Evolutionary conservation across 2,329 filamentous ascomycete genomes (phyloP).

Genomic region (Beauveria pseudobassiana): DNA sequence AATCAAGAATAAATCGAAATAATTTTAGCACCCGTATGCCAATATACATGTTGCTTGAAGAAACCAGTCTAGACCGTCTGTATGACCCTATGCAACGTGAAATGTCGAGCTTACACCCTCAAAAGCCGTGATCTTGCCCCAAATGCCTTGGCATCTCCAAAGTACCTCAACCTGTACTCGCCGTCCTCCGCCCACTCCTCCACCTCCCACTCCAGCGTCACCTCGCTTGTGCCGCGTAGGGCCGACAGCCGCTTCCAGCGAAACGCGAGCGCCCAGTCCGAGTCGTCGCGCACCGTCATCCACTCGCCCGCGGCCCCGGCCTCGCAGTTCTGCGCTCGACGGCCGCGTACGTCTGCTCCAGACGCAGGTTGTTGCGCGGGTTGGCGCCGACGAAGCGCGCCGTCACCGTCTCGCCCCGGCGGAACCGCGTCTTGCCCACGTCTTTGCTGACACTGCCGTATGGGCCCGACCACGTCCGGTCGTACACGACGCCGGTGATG

Average conservation of each 20-base stretch:
- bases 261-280: constrained; percentile 76
- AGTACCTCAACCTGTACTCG: constrained; percentile 70
- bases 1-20: too few relatives aligned
- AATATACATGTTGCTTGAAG: too few relatives aligned
- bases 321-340: constrained; percentile 46
- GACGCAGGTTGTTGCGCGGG: constrained; percentile 74
- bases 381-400: constrained; percentile 79
- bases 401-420: constrained; percentile 49
- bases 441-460: constrained; percentile 63
- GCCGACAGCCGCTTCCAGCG: constrained; percentile 68
- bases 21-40: too few relatives aligned
- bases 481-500: constrained; percentile 70
- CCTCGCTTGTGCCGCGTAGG: constrained; percentile 66
- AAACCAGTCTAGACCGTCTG: too few relatives aligned
- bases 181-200: constrained; percentile 52
- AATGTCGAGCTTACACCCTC: constrained; percentile 56
- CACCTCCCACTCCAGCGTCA: constrained; percentile 71
- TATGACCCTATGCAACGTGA: constrained; percentile 5
- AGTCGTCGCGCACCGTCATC: constrained; percentile 63
- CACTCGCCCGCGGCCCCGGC: constrained; percentile 36
- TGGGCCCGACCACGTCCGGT: constrained; percentile 53
- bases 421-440: constrained; percentile 39
- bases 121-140: constrained; percentile 60
- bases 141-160: constrained; percentile 67
- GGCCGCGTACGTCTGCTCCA: constrained; percentile 69